Evolutionary conservation across 768 basidiomycete species (phyloP), one percentile per base, ranked within the genome.

Genomic region (Imleria badia): DNA sequence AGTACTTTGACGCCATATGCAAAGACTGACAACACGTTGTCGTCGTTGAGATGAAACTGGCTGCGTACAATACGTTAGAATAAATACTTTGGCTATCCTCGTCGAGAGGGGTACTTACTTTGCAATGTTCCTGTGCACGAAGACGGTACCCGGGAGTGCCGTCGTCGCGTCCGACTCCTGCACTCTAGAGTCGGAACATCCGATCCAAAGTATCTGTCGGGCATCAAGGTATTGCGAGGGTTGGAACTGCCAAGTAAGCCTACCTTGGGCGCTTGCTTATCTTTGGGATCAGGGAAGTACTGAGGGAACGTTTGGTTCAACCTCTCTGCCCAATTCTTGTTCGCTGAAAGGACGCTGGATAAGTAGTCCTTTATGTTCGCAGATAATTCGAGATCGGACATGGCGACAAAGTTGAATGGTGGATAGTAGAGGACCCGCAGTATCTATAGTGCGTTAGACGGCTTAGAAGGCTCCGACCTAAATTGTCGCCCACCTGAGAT

Each of bases 91-190:
- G 29, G n/a, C 1, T 6, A 26, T n/a, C 30, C 6, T 26, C 26
- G 34, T 35, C 23, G 12, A 30, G 29, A 30, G 31, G n/a, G n/a
- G n/a, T n/a, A 72, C 81, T 55, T 62, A 90, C 85, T 94, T 94
- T 49, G 91, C 93, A 60, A 95, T 86, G 71, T 94, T 94, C 44
- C 93, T 77, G 71, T 92, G 85, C 29, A 87, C 84, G 63, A 95
- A 94, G 56, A 90, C 82, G 41, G 87, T 86, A 49, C 92, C 91
- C 0, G 93, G 93, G 58, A 78, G 78, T 10, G 82, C 75, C 34
- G 76, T 81, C 34, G 84, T 85, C 52, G 89, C 74, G 60, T 89
- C 85, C 34, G 82, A 82, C 68, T 92, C 91, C 19, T 90, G 91
- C 3, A 93, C 88, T 58, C 93, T 78, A 12, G 91, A 94, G 69